Conservation (phyloP, 148 eudicot species). For the Camellia granthamiana region DNA sequence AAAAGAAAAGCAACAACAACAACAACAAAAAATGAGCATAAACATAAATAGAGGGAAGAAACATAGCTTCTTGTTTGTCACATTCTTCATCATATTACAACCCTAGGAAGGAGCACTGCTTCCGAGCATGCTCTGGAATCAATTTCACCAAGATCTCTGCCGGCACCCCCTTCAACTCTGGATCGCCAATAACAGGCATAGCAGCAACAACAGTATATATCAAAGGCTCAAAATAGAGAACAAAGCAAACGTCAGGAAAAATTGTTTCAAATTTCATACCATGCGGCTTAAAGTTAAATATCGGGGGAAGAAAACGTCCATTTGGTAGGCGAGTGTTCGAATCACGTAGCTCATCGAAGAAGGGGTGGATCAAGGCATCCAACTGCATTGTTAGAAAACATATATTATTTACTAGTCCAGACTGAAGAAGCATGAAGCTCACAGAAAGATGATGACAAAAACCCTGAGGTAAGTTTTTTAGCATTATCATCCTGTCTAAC, state of each 20-base stretch:
- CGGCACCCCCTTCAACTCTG: conserved; percentile 56
- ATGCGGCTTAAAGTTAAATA: conserved; percentile 56
- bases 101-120: conserved; percentile 53
- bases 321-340: conserved; percentile 52
- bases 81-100: conserved; percentile 25
- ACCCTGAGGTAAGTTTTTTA: neutral
- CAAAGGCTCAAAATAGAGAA: neutral
- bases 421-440: neutral
- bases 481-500: neutral
- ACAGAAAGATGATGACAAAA: neutral
- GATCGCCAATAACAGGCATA: neutral
- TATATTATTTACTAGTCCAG: neutral
- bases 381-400: conserved; percentile 28
- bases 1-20: no score
- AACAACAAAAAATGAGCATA: conserved; percentile 9
- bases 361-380: conserved; percentile 60
- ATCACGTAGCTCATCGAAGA: conserved; percentile 68
- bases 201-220: neutral
- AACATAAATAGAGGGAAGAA: conserved; percentile 1
- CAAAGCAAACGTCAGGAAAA: neutral
- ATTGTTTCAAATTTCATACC: conserved; percentile 20
- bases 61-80: conserved; percentile 22
- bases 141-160: conserved; percentile 41
- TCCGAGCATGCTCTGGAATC: conserved; percentile 62
- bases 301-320: conserved; percentile 59